Base-by-base conservation (phyloP, 495 filamentous ascomycete genomes). In the Penicillium lividum region DNA sequence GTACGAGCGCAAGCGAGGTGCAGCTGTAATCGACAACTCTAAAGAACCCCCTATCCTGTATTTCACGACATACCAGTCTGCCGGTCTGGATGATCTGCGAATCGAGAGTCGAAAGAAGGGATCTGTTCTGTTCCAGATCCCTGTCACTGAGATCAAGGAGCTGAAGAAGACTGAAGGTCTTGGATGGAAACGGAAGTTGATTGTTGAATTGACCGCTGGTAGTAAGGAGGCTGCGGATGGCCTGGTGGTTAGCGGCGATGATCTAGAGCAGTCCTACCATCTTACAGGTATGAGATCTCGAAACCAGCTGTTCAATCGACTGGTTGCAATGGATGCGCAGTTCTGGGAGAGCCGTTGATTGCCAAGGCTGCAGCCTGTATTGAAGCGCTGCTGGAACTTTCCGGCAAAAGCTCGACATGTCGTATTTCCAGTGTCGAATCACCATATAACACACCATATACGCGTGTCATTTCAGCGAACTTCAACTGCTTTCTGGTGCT, bases 171-270 rank as follows among this genome's bases (percentile, higher is more conserved):
- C 91, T 3, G 92, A 90, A 8, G 91, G 92, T 0, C 79, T 93
- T 64, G 92, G 92, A 3, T 96, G 91, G 91, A 96, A 96, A 72
- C 84, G 86, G 18, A 94, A 92, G 73, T 68, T 94, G 18, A 83
- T 93, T n/a, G 86, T 93, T 11, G 89, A 88, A 1, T 93, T 90
- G 90, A 84, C 87, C 1, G 76, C 89, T 58, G 86, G 85, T n/a
- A 66, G 68, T 27, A 80, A 87, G 59, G 87, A 93, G 68, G 84
- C 93, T 30, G 83, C 85, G 0, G 91, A 93, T 77, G 91, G 90
- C 8, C 60, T 96, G 64, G 77, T 91, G 60, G 84, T 95, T 61
- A 68, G 75, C n/a, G 85, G 85, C 48, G 77, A 73, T 55, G 64
- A 71, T 4, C 59, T 63, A 1, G 83, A 82, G 0, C 73, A 84